Percentiles rank a stretch among this genome's conserved stretches.
Conservation (phyloP, 2,329 filamentous ascomycete species). For the Domatiomyces globalis region DNA sequence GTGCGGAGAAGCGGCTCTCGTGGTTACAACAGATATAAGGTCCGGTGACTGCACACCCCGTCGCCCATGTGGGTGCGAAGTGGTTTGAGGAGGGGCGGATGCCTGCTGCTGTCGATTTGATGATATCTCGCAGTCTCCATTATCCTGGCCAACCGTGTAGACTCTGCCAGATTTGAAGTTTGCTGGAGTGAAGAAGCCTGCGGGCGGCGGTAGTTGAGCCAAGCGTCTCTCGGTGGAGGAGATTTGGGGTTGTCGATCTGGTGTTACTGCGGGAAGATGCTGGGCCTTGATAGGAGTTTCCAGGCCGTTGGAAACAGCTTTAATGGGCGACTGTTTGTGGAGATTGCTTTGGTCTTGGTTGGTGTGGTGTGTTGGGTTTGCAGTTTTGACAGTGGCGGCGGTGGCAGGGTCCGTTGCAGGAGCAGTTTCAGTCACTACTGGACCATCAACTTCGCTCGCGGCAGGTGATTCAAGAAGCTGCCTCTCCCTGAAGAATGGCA, state of each 20-base stretch:
- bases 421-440: background rate
- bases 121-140: background rate
- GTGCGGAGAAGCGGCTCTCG: background rate
- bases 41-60: background rate
- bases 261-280: background rate
- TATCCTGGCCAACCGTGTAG: background rate
- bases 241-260: background rate
- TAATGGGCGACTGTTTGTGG: background rate
- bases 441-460: background rate
- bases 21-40: background rate
- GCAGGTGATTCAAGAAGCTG: background rate
- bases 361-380: background rate
- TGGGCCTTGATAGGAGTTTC: background rate
- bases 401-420: background rate
- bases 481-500: background rate
- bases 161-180: background rate
- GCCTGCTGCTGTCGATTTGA: background rate
- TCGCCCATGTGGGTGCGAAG: background rate
- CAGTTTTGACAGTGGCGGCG: background rate
- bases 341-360: background rate
- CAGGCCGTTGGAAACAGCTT: background rate
- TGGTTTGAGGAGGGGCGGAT: too few species aligned
- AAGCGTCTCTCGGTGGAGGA: background rate
- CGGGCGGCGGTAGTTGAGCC: background rate
- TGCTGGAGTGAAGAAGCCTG: background rate